These are phyloP conservation scores for Phytophthora pini DNA, from an alignment of 352 stramenopile genomes.

Conservation along the genomic window DNA sequence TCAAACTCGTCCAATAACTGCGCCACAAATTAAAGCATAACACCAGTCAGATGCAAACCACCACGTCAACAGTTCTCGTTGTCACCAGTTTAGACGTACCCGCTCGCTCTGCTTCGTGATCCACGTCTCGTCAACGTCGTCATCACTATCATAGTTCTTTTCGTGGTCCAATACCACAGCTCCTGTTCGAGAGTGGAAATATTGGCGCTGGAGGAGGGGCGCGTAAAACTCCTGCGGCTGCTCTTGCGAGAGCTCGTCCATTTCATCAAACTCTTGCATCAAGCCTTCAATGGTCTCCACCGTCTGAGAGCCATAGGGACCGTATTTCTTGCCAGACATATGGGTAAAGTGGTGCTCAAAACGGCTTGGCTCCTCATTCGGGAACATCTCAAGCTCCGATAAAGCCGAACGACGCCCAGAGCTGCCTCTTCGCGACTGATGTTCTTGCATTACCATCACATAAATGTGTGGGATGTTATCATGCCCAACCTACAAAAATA, in stretches of 20 bases:
- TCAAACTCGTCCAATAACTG: conserved; percentile 90
- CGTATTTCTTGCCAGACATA: conserved; percentile 61
- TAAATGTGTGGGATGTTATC: conserved; percentile 88
- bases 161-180: conserved; percentile 84
- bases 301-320: conserved; percentile 27
- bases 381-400: conserved; percentile 63
- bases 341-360: conserved; percentile 77
- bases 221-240: conserved; percentile 78
- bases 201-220: conserved; percentile 81
- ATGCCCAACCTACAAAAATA: conserved; percentile 55
- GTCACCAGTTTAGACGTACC: conserved; percentile 31
- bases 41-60: conserved; percentile 4
- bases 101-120: conserved; percentile 88
- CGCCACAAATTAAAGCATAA: background rate
- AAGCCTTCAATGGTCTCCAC: conserved; percentile 58
- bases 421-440: conserved; percentile 27
- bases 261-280: conserved; percentile 80
- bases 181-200: conserved; percentile 89
- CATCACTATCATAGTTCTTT: conserved; percentile 88
- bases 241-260: conserved; percentile 63
- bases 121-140: conserved; percentile 91
- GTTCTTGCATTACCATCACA: conserved; percentile 61
- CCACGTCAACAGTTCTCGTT: too few relatives aligned
- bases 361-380: conserved; percentile 53
- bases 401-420: conserved; percentile 38